phyloP scores from a whole-genome alignment of 2,329 filamentous ascomycete genomes.

The Alternaria infectoria region DNA sequence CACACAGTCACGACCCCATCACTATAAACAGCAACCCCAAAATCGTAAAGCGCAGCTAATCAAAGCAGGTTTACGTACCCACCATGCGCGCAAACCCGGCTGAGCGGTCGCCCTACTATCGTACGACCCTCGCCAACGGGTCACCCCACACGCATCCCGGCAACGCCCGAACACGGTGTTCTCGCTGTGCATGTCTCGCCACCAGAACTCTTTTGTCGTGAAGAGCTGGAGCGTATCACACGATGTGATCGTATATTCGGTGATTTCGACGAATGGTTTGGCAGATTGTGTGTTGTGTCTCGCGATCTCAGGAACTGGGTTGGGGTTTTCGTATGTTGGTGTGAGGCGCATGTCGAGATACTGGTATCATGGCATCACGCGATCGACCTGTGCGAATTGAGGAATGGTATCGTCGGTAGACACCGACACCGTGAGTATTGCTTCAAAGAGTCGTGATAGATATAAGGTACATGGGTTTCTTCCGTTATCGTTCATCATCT shows the following conservation, averaged over 20 bases:
- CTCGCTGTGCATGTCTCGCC: constrained; percentile 1
- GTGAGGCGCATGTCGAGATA: background rate
- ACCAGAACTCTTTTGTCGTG: background rate
- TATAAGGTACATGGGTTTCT: background rate
- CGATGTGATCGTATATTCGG: background rate
- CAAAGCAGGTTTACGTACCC: background rate
- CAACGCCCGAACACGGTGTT: constrained; percentile 1
- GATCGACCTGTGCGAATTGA: background rate
- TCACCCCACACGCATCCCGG: constrained; percentile 9
- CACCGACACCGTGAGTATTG: background rate
- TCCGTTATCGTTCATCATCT: background rate
- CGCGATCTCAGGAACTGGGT: background rate
- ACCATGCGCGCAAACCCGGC: background rate
- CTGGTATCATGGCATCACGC: background rate
- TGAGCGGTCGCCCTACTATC: constrained; percentile 3
- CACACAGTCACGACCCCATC: background rate
- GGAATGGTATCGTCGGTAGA: background rate
- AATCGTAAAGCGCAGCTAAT: background rate
- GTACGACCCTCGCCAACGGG: constrained; percentile 4
- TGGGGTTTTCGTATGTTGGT: background rate
- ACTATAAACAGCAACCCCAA: background rate
- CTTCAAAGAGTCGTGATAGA: background rate
- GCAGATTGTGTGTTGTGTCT: background rate
- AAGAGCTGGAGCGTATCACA: background rate
- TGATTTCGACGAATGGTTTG: background rate